Evolutionary conservation across 345 rosid species (phyloP).

Genomic region (Laguncularia racemosa): DNA sequence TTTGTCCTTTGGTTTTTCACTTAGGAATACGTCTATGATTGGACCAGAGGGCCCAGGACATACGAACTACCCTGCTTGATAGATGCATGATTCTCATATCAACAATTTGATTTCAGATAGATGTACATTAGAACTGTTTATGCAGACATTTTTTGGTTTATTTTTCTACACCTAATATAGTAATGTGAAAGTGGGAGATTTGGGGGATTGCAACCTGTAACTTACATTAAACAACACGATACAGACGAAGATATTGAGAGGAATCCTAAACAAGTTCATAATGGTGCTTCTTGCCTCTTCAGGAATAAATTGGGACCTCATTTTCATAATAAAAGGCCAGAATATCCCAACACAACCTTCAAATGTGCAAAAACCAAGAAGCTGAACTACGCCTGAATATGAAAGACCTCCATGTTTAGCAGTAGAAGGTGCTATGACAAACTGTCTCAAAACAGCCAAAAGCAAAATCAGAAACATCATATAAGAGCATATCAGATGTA

Average conservation of each 20-base stretch:
- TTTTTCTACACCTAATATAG: not conserved
- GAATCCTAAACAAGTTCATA: constrained; percentile 96
- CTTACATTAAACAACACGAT: constrained; percentile 80
- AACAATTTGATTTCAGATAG: too few relatives aligned
- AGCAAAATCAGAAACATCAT: not conserved
- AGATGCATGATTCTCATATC: too few relatives aligned
- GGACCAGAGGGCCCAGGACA: too few relatives aligned
- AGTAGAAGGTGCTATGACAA: constrained; percentile 58
- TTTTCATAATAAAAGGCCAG: constrained; percentile 99
- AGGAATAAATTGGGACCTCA: constrained; percentile 96
- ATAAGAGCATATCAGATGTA: not conserved
- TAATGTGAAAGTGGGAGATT: not conserved
- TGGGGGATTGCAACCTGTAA: constrained; percentile 5
- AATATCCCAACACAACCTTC: constrained; percentile 92
- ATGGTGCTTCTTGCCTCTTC: constrained; percentile 99
- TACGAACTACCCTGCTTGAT: too few relatives aligned
- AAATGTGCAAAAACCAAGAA: constrained; percentile 83
- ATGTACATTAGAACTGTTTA: too few relatives aligned
- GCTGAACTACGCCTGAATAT: constrained; percentile 59
- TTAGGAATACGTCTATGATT: too few relatives aligned
- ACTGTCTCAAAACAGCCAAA: constrained; percentile 31
- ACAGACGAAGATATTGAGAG: constrained; percentile 89
- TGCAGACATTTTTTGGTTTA: too few relatives aligned
- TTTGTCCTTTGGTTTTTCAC: too few relatives aligned
- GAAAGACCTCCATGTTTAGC: constrained; percentile 68